Percentiles rank a stretch among this genome's conserved stretches.
These are phyloP conservation scores for Suillus weaverae DNA, from an alignment of 768 basidiomycete genomes.

Conservation along the genomic window DNA sequence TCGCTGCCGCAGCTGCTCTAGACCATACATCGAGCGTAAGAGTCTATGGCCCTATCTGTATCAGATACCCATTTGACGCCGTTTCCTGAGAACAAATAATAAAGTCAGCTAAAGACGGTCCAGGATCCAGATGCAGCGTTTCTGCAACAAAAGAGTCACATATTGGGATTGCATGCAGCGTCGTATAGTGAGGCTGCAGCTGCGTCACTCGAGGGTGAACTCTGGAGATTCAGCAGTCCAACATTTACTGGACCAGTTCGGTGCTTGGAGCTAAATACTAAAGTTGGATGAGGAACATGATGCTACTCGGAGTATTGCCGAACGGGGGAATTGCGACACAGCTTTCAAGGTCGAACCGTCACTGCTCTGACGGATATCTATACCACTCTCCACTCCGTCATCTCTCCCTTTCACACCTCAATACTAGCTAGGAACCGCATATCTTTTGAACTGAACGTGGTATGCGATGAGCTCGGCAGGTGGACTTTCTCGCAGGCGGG, in stretches of 20 bases:
- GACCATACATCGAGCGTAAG: neutral
- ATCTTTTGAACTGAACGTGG: neutral
- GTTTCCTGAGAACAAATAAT: neutral
- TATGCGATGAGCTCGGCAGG: conserved; percentile 50
- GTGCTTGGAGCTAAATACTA: neutral
- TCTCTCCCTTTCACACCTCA: neutral
- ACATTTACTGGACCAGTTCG: neutral
- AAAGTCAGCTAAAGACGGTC: neutral
- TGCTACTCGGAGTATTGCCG: neutral
- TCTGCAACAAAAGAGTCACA: neutral
- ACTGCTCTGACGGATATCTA: conserved; percentile 3
- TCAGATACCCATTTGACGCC: neutral
- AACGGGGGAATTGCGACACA: conserved; percentile 1
- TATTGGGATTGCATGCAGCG: neutral
- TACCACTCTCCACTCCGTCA: neutral
- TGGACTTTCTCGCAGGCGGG: conserved; percentile 59
- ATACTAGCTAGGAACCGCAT: neutral
- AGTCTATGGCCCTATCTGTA: neutral
- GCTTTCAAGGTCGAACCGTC: conserved; percentile 12
- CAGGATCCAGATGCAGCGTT: neutral
- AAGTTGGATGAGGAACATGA: neutral
- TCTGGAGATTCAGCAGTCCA: neutral
- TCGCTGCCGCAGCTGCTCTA: neutral
- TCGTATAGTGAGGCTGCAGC: neutral
- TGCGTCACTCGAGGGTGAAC: neutral